Base-by-base conservation (phyloP, 2,329 filamentous ascomycete genomes). In the Graphilbum ipis-grandicollis region DNA sequence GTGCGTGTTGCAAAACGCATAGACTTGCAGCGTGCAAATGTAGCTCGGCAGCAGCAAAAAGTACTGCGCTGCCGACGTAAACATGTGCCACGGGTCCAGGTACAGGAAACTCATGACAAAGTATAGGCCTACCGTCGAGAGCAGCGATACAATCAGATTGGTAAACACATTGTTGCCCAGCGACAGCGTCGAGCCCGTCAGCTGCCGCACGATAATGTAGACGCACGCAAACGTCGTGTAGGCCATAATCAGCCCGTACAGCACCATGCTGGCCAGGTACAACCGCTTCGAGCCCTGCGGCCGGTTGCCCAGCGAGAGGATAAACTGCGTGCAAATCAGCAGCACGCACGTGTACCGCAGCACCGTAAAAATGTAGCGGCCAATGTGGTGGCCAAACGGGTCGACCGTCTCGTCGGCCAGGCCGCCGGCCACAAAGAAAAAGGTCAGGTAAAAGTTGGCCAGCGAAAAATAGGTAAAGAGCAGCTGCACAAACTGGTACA, bases 1-100 rank as follows among this genome's bases (percentile, higher is more conserved):
- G 69, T 98, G 90, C 0, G 88, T 93, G 62, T 98, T 98, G 65
- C 90, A 96, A 58, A 98, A 98, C 31, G 90, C 90, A 59, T 98
- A 98, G 17, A 96, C 85, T 57, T 98, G 90, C 3, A 98, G 68
- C 0, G 84, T 96, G 63, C 90, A 96, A 57, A 98, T 93, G 62
- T 96, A 98, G 29, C 69, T 78, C 0, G 90, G 90, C 26, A 98
- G 66, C 19, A 98, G 74, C 33, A 86, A 69, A 54, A 98, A 94
- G 64, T 98, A 98, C 55, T 94, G 86, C 1, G 68, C 72, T 0
- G 82, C 76, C 0, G 79, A 88, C 12, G 90, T 98, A 60, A 98
- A 80, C 81, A 98, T 90, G 64, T 98, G 90, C 90, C 90, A 98
- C 0, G 90, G 90, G 48, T 98, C 92, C 33, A 98, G 72, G 58